phyloP scores from a whole-genome alignment of 1,284 basidiomycete genomes.

The Melanopsichium pennsylvanicum region DNA sequence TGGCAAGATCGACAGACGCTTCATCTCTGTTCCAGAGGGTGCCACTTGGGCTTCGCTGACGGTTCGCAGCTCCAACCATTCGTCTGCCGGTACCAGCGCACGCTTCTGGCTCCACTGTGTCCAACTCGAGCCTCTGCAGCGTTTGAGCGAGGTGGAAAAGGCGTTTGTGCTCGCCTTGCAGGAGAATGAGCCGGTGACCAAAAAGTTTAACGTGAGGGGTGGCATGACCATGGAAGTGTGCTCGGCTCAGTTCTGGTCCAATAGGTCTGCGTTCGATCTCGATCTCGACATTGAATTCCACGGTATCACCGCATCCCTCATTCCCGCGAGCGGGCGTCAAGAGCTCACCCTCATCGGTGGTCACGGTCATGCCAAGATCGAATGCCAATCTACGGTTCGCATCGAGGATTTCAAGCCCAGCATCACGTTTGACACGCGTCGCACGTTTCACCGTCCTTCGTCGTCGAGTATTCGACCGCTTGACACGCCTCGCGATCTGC shows the following conservation, averaged over 20 bases:
- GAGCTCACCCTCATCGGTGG: constrained; percentile 62
- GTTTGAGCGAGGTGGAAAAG: constrained; percentile 61
- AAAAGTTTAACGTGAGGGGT: constrained; percentile 61
- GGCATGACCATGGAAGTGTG: constrained; percentile 65
- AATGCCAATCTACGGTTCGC: constrained; percentile 56
- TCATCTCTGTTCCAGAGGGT: constrained; percentile 64
- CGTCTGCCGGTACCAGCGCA: constrained; percentile 52
- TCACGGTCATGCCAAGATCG: constrained; percentile 59
- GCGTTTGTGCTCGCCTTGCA: constrained; percentile 60
- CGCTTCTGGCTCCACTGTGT: constrained; percentile 66
- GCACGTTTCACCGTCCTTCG: constrained; percentile 59
- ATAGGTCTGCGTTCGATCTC: constrained; percentile 60
- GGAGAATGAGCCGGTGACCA: constrained; percentile 63
- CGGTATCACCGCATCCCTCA: constrained; percentile 53
- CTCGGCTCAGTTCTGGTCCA: constrained; percentile 65
- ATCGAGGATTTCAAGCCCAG: constrained; percentile 62
- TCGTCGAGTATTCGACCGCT: constrained; percentile 55
- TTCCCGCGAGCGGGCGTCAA: constrained; percentile 51
- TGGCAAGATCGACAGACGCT: constrained; percentile 62
- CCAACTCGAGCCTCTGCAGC: constrained; percentile 61
- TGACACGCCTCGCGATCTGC: constrained; percentile 56
- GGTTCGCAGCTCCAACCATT: constrained; percentile 58
- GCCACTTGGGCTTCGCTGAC: constrained; percentile 66
- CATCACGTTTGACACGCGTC: constrained; percentile 62
- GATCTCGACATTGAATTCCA: constrained; percentile 66